These are phyloP conservation scores for Hypoxylon crocopeplum DNA, from an alignment of 495 filamentous ascomycete genomes.

Conservation along the genomic window DNA sequence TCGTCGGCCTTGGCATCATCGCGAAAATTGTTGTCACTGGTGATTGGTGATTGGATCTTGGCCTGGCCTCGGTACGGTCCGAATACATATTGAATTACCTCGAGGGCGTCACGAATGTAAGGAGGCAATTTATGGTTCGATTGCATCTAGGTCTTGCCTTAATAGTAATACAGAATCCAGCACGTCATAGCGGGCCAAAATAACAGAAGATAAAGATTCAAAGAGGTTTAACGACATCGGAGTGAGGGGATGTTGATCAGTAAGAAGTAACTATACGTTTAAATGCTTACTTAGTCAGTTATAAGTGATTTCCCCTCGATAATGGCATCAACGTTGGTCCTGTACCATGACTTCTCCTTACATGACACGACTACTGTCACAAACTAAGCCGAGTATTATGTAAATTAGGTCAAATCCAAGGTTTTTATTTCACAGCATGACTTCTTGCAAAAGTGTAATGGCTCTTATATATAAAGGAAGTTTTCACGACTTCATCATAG, in stretches of 20 bases:
- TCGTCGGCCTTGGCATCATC: slow-evolving; percentile 30
- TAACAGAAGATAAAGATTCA: slow-evolving; percentile 7
- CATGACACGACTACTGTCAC: too few relatives aligned
- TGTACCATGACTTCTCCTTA: too few relatives aligned
- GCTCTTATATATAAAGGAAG: too few relatives aligned
- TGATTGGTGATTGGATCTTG: not conserved
- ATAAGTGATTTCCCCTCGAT: too few relatives aligned
- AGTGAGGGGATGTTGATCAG: slow-evolving; percentile 11
- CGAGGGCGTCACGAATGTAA: not conserved
- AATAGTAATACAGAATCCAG: not conserved
- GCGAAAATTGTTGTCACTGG: too few relatives aligned
- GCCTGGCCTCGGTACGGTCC: slow-evolving; percentile 16
- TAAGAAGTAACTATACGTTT: not conserved
- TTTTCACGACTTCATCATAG: too few relatives aligned
- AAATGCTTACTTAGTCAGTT: not conserved
- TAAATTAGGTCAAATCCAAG: too few relatives aligned
- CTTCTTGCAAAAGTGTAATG: too few relatives aligned
- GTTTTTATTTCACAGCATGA: too few relatives aligned
- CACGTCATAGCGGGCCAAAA: slow-evolving; percentile 33
- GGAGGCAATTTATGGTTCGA: slow-evolving; percentile 4
- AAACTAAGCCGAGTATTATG: too few relatives aligned
- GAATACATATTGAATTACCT: slow-evolving; percentile 7
- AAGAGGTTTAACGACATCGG: slow-evolving; percentile 29
- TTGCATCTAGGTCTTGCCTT: not conserved
- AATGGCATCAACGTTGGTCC: too few relatives aligned